Percentiles rank a stretch among this genome's conserved stretches.
Conservation (phyloP, 2,329 filamentous ascomycete genomes). For the Calcarisporium arbuscula region DNA sequence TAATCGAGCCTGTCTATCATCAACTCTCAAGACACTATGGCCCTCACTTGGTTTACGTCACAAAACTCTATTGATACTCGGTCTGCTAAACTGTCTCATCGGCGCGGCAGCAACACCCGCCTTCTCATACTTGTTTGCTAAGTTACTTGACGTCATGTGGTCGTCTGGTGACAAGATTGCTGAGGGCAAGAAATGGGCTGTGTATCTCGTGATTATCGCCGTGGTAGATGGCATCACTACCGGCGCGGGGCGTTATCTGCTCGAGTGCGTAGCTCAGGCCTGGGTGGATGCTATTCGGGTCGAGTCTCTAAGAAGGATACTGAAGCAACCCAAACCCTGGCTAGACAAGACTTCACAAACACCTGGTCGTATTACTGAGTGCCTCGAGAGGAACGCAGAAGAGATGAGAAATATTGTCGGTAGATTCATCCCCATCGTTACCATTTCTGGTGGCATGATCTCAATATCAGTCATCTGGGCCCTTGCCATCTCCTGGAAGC, state of each 20-base stretch:
- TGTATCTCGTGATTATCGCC: conserved; percentile 63
- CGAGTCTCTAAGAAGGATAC: conserved; percentile 60
- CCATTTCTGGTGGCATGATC: conserved; percentile 63
- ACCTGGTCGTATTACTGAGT: conserved; percentile 57
- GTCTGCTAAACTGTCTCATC: conserved; percentile 53
- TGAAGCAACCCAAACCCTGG: conserved; percentile 73
- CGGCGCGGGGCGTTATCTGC: conserved; percentile 61
- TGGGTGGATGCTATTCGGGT: conserved; percentile 72
- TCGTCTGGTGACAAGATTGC: conserved; percentile 38
- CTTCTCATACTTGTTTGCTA: conserved; percentile 71
- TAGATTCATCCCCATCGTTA: conserved; percentile 64
- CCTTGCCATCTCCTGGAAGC: conserved; percentile 66
- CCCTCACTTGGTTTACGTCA: conserved; percentile 50
- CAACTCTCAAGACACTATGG: conserved; percentile 55
- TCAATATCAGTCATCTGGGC: conserved; percentile 68
- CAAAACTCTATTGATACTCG: conserved; percentile 50
- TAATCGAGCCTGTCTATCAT: conserved; percentile 12
- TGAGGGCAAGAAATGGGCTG: conserved; percentile 58
- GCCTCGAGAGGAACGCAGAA: conserved; percentile 74
- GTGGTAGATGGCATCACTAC: conserved; percentile 57
- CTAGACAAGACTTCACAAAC: conserved; percentile 66
- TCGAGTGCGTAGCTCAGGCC: conserved; percentile 64
- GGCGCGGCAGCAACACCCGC: conserved; percentile 63
- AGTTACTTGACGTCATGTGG: conserved; percentile 67
- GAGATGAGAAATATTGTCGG: conserved; percentile 81